Conservation (phyloP, 2,329 filamentous ascomycete species). For the Trichoderma sp. region DNA sequence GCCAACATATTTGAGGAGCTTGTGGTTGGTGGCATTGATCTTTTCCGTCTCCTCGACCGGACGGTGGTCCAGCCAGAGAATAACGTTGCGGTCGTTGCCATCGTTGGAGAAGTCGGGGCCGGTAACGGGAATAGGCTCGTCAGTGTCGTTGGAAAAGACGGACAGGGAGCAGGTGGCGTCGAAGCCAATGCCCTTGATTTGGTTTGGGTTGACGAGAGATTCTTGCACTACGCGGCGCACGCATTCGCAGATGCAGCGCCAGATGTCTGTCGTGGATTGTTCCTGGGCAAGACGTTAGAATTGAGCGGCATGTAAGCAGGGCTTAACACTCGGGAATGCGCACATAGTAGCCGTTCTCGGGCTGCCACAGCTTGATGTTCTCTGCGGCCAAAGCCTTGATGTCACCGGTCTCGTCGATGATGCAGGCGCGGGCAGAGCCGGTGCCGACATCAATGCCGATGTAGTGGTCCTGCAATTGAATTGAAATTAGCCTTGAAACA, state of each 20-base stretch:
- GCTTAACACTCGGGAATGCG: constrained; percentile 31
- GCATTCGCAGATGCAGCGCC: constrained; percentile 88
- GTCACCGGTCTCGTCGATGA: constrained; percentile 88
- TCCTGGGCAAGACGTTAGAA: constrained; percentile 55
- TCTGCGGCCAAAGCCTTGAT: constrained; percentile 76
- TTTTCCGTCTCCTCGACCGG: constrained; percentile 86
- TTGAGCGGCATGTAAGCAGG: neutral
- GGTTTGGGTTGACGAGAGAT: constrained; percentile 72
- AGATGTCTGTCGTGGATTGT: constrained; percentile 98
- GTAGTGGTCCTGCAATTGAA: constrained; percentile 55
- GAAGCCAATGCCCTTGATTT: constrained; percentile 89
- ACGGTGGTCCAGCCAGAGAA: constrained; percentile 96
- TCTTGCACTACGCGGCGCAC: constrained; percentile 81
- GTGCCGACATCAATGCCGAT: constrained; percentile 96
- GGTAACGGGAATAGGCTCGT: constrained; percentile 89
- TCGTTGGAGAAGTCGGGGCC: constrained; percentile 77
- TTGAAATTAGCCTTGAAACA: neutral
- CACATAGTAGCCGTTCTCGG: constrained; percentile 74
- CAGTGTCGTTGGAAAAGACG: constrained; percentile 85
- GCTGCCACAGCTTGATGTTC: constrained; percentile 79
- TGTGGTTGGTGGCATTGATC: constrained; percentile 92
- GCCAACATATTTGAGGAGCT: constrained; percentile 91
- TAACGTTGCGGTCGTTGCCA: constrained; percentile 87
- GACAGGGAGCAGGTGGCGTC: constrained; percentile 98
- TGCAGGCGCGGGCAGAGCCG: constrained; percentile 90